phyloP scores from a whole-genome alignment of 768 basidiomycete genomes.

The Termitomyces sp. region DNA sequence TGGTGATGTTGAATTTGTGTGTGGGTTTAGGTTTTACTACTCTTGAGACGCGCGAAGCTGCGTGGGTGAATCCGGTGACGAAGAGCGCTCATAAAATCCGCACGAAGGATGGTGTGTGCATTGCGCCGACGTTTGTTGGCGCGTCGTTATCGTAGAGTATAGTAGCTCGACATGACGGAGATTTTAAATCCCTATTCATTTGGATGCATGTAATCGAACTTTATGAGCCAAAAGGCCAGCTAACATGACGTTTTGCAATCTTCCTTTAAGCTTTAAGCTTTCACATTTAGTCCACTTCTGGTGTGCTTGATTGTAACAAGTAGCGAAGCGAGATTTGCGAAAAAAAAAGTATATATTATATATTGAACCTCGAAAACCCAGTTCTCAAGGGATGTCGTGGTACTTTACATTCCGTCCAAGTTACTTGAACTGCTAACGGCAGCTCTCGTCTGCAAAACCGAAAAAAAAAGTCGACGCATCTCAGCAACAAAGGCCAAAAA shows the following conservation, averaged over 20 bases:
- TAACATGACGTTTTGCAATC: too few species aligned
- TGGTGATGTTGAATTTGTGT: not conserved
- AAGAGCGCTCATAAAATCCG: slow-evolving; percentile 80
- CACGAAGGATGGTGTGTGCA: slow-evolving; percentile 79
- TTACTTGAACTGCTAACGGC: not conserved
- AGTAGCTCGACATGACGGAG: not conserved
- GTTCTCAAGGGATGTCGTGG: slow-evolving; percentile 4
- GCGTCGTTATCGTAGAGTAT: slow-evolving; percentile 80
- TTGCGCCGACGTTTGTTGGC: slow-evolving; percentile 77
- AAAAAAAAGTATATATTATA: not conserved
- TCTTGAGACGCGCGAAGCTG: slow-evolving; percentile 80
- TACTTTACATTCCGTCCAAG: slow-evolving; percentile 3
- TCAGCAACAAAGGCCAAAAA: not conserved
- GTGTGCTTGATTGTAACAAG: not conserved
- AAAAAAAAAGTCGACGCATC: not conserved
- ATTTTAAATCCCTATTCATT: too few species aligned
- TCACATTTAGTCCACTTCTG: too few species aligned
- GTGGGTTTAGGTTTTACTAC: slow-evolving; percentile 71
- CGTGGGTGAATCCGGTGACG: slow-evolving; percentile 85
- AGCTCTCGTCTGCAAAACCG: slow-evolving; percentile 4
- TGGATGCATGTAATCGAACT: not conserved
- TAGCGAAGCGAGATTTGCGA: too few species aligned
- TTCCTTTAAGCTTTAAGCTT: too few species aligned
- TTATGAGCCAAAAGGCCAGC: not conserved
- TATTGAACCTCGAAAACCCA: slow-evolving; percentile 7